Evolutionary conservation across 176 grass and related monocot species (phyloP), one percentile per base, ranked within the genome.

Genomic region (Aegilops longissima): DNA sequence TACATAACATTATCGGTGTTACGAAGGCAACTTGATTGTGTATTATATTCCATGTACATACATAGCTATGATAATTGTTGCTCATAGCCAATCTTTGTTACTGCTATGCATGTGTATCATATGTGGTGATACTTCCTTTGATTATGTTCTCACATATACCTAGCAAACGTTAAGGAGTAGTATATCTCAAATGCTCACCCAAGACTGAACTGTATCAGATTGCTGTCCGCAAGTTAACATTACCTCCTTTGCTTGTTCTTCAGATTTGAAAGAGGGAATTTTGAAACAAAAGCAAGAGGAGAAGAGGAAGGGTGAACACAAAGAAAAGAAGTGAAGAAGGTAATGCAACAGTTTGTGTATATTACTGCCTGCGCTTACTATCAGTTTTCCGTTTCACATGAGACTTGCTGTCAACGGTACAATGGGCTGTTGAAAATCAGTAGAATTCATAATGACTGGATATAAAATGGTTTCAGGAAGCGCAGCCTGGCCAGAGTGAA

Each of bases 311-410:
- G 84, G 88, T 12, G 78, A 92, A 66, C 93, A 88, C 34, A 92
- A 90, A 77, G 93, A 98, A 91, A 93, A 78, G 93, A 98, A 85
- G 91, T 93, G 86, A 98, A 95, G 81, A 98, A 95, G 89, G 96
- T 95, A 65, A 63, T 38, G 59, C 61, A 54, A 23, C 35, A 20
- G 18, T 33, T 45, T 67, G 61, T 29, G 59, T 40, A 23, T 58
- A 38, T 80, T 17, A 40, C 34, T 58, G 8, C 67, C 12, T 82
- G 5, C 20, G 72, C 31, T 9, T 33, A 17, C 42, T 74, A 85
- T 64, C 21, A 58, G 14, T 31, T 35, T 77, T 70, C 4, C 4
- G 12, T 70, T 73, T 3, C 23, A 78, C 78, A 79, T 31, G 27
- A 4, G 56, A 80, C 76, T 58, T 74, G 45, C 9, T 44, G 21